These are phyloP conservation scores for Zygosaccharomyces pseudobailii DNA, from an alignment of 1,139 yeast species.

Conservation along the genomic window DNA sequence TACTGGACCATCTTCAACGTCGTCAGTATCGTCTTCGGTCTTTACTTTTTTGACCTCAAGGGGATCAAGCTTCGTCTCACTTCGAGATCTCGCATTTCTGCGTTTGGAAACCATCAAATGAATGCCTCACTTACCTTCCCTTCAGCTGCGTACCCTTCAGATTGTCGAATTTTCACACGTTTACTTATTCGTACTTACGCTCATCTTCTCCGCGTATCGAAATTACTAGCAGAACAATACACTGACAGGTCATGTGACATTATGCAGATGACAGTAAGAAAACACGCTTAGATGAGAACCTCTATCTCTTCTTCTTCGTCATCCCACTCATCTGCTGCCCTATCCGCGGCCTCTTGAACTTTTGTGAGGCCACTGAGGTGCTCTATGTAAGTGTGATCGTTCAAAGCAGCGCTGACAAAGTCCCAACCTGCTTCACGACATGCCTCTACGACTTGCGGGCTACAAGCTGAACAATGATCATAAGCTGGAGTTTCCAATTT, in stretches of 20 bases:
- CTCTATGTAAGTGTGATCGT: slow-evolving; percentile 63
- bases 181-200: neutral
- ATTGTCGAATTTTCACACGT: neutral
- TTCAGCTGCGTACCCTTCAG: neutral
- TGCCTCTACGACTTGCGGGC: slow-evolving; percentile 48
- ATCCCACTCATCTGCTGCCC: slow-evolving; percentile 48
- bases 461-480: slow-evolving; percentile 81
- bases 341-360: slow-evolving; percentile 71
- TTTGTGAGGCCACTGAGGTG: slow-evolving; percentile 69
- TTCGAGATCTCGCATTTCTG: slow-evolving; percentile 10
- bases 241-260: neutral
- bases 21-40: slow-evolving; percentile 2
- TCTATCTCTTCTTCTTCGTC: slow-evolving; percentile 31
- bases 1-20: slow-evolving; percentile 4
- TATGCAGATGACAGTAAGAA: neutral
- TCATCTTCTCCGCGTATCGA: neutral
- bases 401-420: slow-evolving; percentile 66
- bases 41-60: slow-evolving; percentile 17
- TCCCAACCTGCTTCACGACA: slow-evolving; percentile 65
- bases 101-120: slow-evolving; percentile 21
- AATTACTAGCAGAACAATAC: neutral
- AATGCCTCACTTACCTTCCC: neutral
- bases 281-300: slow-evolving; percentile 17
- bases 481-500: slow-evolving; percentile 70
- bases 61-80: slow-evolving; percentile 14